Evolutionary conservation across 805 yeast genomes (phyloP).

Genomic region (Candida rishiriensis): DNA sequence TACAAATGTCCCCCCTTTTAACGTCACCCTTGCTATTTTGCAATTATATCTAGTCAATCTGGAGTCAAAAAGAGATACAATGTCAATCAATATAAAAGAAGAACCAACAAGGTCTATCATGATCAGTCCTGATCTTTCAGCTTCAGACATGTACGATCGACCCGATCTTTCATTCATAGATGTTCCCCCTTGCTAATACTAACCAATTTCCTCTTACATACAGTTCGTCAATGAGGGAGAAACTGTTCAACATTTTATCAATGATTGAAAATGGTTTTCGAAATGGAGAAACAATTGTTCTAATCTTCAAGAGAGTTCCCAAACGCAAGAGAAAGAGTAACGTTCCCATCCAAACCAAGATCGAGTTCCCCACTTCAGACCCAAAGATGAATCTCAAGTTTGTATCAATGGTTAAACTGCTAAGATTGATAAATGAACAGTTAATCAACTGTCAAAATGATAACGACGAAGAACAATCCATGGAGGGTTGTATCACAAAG

Average conservation of each 20-base stretch:
- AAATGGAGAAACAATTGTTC: conserved; percentile 19
- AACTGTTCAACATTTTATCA: conserved; percentile 10
- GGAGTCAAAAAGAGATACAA: no score
- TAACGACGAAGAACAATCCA: no score
- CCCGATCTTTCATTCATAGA: no score
- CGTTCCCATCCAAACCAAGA: conserved; percentile 2
- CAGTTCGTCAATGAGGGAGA: conserved; percentile 9
- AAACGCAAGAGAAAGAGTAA: conserved; percentile 1
- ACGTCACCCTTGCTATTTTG: no score
- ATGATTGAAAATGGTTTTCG: conserved; percentile 26
- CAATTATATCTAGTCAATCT: no score
- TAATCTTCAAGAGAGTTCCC: conserved; percentile 11
- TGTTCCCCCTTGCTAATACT: no score
- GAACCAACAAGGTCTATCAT: no score
- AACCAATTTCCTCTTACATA: no score
- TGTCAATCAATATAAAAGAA: no score
- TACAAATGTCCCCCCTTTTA: no score
- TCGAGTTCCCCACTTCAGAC: conserved; percentile 19
- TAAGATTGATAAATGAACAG: conserved; percentile 17
- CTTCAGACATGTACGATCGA: neutral
- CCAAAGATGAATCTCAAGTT: conserved; percentile 14
- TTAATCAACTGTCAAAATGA: neutral
- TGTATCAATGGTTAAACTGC: conserved; percentile 17
- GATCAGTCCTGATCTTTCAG: no score
- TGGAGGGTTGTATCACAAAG: conserved; percentile 32